Percentiles rank a stretch among this genome's conserved stretches.
Evolutionary conservation across 169 alveolate species (phyloP).

Genomic region (Plasmodium chabaudi): DNA sequence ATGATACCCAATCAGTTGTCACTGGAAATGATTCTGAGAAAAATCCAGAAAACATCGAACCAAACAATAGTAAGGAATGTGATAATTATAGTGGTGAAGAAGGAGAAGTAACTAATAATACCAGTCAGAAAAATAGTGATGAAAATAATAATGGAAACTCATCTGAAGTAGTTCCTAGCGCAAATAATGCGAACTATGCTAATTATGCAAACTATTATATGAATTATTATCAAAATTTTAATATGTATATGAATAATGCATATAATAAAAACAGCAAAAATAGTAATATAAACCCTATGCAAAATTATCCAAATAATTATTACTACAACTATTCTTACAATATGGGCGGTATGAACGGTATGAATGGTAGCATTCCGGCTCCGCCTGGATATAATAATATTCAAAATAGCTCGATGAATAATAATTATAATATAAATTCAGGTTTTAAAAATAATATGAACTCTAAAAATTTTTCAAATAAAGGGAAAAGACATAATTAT

Average conservation of each 20-base stretch:
- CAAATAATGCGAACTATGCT: not conserved
- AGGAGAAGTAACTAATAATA: too few relatives aligned
- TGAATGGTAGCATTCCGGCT: not conserved
- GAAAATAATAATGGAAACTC: not conserved
- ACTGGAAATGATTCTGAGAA: too few relatives aligned
- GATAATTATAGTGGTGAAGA: too few relatives aligned
- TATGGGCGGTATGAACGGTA: slow-evolving; percentile 4
- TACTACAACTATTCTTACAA: slow-evolving; percentile 11
- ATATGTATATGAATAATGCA: not conserved
- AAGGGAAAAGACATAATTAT: slow-evolving; percentile 16
- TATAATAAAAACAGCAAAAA: not conserved
- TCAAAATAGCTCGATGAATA: not conserved
- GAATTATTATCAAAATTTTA: not conserved
- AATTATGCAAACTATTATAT: not conserved
- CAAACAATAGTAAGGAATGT: too few relatives aligned
- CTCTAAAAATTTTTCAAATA: slow-evolving; percentile 20
- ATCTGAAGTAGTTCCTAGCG: too few relatives aligned
- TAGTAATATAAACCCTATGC: not conserved
- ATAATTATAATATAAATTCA: not conserved
- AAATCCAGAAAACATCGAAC: too few relatives aligned
- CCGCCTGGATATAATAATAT: slow-evolving; percentile 10
- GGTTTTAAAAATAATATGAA: slow-evolving; percentile 4
- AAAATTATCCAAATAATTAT: not conserved
- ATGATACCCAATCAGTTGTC: not conserved
- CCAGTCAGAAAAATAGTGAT: not conserved